Percentiles rank a stretch among this genome's conserved stretches.
phyloP scores from a whole-genome alignment of 257 asterid species.

The Vinca minor region DNA sequence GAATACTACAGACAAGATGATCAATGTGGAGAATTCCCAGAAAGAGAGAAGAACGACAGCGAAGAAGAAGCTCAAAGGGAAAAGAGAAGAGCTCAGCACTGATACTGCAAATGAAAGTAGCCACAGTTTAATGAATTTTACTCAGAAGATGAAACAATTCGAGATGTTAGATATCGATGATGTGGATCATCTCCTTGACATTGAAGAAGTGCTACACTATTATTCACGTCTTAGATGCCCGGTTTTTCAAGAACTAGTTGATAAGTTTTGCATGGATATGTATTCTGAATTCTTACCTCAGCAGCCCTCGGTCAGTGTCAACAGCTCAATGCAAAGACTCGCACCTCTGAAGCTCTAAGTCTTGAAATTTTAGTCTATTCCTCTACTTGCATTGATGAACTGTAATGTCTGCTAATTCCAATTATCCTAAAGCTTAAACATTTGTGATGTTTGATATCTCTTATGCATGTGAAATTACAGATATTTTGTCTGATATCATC shows the following conservation, averaged over 20 bases:
- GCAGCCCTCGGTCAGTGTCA: constrained; percentile 28
- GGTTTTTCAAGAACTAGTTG: constrained; percentile 49
- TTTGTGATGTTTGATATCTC: neutral
- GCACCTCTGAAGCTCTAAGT: constrained; percentile 54
- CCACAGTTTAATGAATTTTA: constrained; percentile 31
- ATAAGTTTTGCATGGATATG: constrained; percentile 56
- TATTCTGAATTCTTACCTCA: constrained; percentile 34
- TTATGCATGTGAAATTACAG: neutral
- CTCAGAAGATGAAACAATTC: constrained; percentile 51
- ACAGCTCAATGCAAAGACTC: constrained; percentile 55
- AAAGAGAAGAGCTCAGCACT: constrained; percentile 17
- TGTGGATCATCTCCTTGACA: constrained; percentile 58
- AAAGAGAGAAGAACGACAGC: constrained; percentile 21
- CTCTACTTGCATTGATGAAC: too few relatives aligned
- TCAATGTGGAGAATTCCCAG: constrained; percentile 10
- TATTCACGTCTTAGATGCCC: constrained; percentile 66
- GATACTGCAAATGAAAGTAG: constrained; percentile 24
- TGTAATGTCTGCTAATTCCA: neutral
- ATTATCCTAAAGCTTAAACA: neutral
- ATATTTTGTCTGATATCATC: neutral
- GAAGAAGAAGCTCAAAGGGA: constrained; percentile 21
- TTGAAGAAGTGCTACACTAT: constrained; percentile 72
- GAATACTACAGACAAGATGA: constrained; percentile 24
- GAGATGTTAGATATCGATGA: constrained; percentile 65
- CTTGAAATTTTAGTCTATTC: neutral